Base-by-base conservation (phyloP, 75 land plant genomes). In the Selaginella tamariscina region DNA sequence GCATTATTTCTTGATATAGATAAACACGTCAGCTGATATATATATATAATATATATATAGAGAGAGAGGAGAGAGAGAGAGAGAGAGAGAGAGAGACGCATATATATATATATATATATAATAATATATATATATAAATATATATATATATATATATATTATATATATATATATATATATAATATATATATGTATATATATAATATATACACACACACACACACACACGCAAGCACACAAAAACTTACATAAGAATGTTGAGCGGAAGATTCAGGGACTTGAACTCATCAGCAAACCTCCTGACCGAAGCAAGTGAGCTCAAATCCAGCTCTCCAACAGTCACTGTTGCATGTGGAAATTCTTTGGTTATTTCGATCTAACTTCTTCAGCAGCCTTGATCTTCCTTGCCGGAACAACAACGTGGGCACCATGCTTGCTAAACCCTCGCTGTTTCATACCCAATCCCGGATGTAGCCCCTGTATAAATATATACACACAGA, bases 391-490 rank as follows among this genome's bases (percentile, higher is more conserved):
- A n/a, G 5, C 62, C 26, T 59, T 27, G 26, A 59, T 27, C 8
- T 59, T 59, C 26, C 62, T 21, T 2, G 62, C 62, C 21, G 62
- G 62, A 21, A 59, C 26, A 21, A 59, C 62, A 9, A 59, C 62
- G 21, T 59, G 54, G 11, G 94, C 90, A 0, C 94, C 94, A 2
- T 84, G 74, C 70, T 65, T 80, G 1, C 87, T 82, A 65, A 89
- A 71, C 55, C 82, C 87, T 30, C 87, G 66, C 9, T 89, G 87
- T 84, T 78, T 89, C 94, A 0, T 78, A 84, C 1, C 94, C 94
- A 32, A 89, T 86, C 30, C 94, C 94, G 31, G 93, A 88, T 31
- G 86, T 88, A 1, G 89, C 89, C 1, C 89, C 93, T 88, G n/a
- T n/a, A n/a, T n/a, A n/a, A n/a, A n/a, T n/a, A n/a, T n/a, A n/a